Evolutionary conservation across 2,329 filamentous ascomycete species (phyloP), one percentile per base, ranked within the genome.

Genomic region (Rhinocladiella mackenziei): DNA sequence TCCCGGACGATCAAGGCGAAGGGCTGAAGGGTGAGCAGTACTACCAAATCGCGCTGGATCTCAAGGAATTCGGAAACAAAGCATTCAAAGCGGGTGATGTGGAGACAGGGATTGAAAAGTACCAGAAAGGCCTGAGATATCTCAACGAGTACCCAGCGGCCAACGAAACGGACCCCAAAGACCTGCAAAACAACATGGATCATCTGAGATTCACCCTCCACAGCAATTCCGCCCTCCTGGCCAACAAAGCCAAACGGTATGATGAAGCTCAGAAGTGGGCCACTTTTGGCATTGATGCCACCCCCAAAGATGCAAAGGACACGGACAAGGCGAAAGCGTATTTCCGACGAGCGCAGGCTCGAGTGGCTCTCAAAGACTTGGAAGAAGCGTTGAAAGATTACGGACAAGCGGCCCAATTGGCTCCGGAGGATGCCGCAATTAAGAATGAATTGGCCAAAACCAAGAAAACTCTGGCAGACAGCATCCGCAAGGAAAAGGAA

Each of bases 1-100:
- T 86, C 69, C 92, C 92, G 23, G 89, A 96, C 63, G 92, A 98
- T 69, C 51, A 73, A 51, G 71, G 76, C 35, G 69, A 79, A 42
- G 73, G 81, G 41, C 76, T 89, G 51, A 77, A 80, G 37, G 84
- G 84, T 10, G 63, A 74, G 13, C 76, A 84, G 50, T 78, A 89
- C 51, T 76, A 87, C 63, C 79, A 85, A 67, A 89, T 97, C 50
- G 89, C 86, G 2, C 73, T 77, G 4, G 86, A 86, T 55, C 80
- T 94, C 66, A 98, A 98, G 72, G 86, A 85, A 25, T 92, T 84
- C 62, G 92, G 92, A 58, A 97, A 94, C 73, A 81, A 81, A 57
- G 89, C 89, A 1, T 96, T 96, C 77, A 96, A 96, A 74, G 72
- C 69, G 18, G 81, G 81, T 29, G 78, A 95, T 58, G 61, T 84